phyloP scores from a whole-genome alignment of 169 alveolate species.

The Perkinsus marinus region DNA sequence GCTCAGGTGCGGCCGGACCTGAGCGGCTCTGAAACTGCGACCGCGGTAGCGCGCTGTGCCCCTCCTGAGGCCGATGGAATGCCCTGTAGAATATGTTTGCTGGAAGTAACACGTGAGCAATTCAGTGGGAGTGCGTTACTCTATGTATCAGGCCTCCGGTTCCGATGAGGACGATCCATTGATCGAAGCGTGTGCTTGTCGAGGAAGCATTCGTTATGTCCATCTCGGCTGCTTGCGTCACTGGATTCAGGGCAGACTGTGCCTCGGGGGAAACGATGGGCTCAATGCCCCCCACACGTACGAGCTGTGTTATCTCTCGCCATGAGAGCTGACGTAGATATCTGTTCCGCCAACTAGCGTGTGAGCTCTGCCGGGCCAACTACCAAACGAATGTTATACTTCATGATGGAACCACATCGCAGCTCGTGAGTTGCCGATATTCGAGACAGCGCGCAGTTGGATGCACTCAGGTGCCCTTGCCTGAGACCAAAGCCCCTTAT shows the following conservation, averaged over 20 bases:
- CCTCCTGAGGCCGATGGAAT: neutral
- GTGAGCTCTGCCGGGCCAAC: conserved; percentile 64
- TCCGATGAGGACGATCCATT: conserved; percentile 52
- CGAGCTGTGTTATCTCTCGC: conserved; percentile 34
- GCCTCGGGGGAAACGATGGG: conserved; percentile 9
- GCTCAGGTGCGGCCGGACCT: neutral
- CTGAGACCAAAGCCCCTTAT: conserved; percentile 52
- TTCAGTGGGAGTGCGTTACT: too few relatives aligned
- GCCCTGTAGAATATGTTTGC: conserved; percentile 68
- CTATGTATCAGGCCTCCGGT: neutral
- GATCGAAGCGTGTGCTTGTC: conserved; percentile 77
- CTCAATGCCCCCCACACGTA: neutral
- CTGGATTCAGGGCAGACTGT: conserved; percentile 71
- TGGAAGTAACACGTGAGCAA: too few relatives aligned
- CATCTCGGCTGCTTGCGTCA: conserved; percentile 72
- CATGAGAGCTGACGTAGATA: conserved; percentile 24
- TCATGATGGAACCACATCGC: neutral
- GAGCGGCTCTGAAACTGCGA: neutral
- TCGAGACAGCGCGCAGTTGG: conserved; percentile 38
- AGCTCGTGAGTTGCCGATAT: neutral
- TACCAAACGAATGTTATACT: conserved; percentile 43
- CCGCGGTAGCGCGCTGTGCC: neutral
- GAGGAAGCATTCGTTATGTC: conserved; percentile 74
- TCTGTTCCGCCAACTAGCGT: conserved; percentile 49
- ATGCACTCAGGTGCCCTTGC: conserved; percentile 49